These are phyloP conservation scores for Apiospora rasikravindrae DNA, from an alignment of 2,329 filamentous ascomycete genomes.

Conservation along the genomic window DNA sequence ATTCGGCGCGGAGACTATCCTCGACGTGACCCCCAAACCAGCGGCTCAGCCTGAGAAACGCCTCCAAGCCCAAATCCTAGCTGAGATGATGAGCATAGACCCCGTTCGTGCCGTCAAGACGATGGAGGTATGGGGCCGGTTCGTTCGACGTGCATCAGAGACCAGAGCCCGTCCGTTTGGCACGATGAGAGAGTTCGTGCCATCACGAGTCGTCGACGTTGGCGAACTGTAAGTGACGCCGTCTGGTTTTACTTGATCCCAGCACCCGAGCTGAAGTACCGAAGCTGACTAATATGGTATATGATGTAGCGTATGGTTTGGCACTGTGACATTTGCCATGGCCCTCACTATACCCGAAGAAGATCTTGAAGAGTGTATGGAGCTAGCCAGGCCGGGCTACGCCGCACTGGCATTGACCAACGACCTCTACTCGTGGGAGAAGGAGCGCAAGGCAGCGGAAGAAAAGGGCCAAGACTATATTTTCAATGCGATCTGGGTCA, in stretches of 20 bases:
- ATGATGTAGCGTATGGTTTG: slow-evolving; percentile 39
- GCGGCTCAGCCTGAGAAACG: slow-evolving; percentile 27
- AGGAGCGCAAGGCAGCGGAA: slow-evolving; percentile 39
- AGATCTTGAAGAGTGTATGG: slow-evolving; percentile 37
- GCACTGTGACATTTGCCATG: slow-evolving; percentile 43
- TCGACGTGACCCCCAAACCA: slow-evolving; percentile 25
- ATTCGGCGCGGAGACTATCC: slow-evolving; percentile 32
- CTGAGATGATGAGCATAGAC: slow-evolving; percentile 35
- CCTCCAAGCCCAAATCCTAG: slow-evolving; percentile 32
- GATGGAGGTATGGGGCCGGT: slow-evolving; percentile 33
- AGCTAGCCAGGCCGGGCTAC: slow-evolving; percentile 37
- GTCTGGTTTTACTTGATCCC: too few relatives aligned
- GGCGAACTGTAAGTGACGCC: slow-evolving; percentile 33
- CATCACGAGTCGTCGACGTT: slow-evolving; percentile 32
- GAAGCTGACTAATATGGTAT: too few relatives aligned
- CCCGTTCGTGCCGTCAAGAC: slow-evolving; percentile 29
- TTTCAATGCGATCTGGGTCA: slow-evolving; percentile 46
- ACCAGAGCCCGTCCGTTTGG: slow-evolving; percentile 25
- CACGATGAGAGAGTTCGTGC: slow-evolving; percentile 34
- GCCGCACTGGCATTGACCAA: slow-evolving; percentile 42
- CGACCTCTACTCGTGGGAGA: slow-evolving; percentile 46
- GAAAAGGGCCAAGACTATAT: slow-evolving; percentile 34
- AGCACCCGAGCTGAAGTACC: too few relatives aligned
- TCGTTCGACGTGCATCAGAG: slow-evolving; percentile 27
- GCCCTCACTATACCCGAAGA: slow-evolving; percentile 43